Base-by-base conservation (phyloP, 2,329 filamentous ascomycete genomes). In the Ceratocystis colombiana region DNA sequence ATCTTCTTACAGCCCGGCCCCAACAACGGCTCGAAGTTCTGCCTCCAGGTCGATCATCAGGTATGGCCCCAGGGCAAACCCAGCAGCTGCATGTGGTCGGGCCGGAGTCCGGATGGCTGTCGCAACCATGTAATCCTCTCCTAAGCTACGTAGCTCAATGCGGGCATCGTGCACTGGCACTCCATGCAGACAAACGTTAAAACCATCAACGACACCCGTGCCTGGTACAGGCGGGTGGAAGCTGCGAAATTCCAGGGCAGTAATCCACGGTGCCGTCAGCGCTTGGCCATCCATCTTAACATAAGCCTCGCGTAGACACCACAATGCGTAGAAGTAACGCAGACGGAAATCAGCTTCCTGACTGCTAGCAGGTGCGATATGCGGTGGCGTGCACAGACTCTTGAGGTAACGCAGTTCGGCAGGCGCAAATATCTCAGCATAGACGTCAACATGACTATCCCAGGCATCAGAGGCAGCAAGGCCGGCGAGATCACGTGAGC, bases 221-320 rank as follows among this genome's bases (percentile, higher is more conserved):
- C 72, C 73, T 7, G 74, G 73, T 64, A 66, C 68, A 2, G 86
- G 85, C 62, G 85, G 81, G 63, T 78, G 77, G 64, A 89, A 87
- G 62, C 79, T 76, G 67, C 79, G 77, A 72, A 93, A 89, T 71
- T 91, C 86, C 7, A 92, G 76, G 62, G 88, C 82, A 63, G 77
- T 77, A 62, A 93, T 78, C 89, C 89, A 93, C 3, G 79, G 78
- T 0, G 89, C 89, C 7, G 91, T 78, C 67, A 93, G 78, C 0
- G 88, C 89, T 71, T 92, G 88, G 30, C 89, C 89, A 37, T 88
- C 88, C 77, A 93, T 85, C 81, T 92, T 93, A 74, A 92, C 85
- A 73, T 89, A 92, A 0, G 88, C 86, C 76, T 93, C 89, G 71
- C 89, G 85, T 73, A 90, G 80, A 73, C 87, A 89, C 86, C 88